phyloP scores from a whole-genome alignment of 352 stramenopile species.

The Pseudoperonospora humuli region DNA sequence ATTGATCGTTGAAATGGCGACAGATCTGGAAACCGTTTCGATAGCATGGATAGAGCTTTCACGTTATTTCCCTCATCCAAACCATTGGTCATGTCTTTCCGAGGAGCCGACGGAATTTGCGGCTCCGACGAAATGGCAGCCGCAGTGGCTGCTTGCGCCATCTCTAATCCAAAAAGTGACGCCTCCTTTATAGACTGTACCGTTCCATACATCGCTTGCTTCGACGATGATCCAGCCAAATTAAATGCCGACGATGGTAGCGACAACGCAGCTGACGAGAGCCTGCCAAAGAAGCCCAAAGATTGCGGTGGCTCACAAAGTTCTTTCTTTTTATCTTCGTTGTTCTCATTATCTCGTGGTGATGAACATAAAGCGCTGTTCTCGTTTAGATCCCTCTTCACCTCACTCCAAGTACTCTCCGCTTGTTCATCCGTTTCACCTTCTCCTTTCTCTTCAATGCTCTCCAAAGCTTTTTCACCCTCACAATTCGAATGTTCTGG shows the following conservation, averaged over 20 bases:
- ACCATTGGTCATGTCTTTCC: slow-evolving; percentile 1
- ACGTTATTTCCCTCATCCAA: slow-evolving; percentile 20
- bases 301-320: slow-evolving; percentile 13
- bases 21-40: slow-evolving; percentile 69
- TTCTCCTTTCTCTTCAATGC: background rate
- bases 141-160: slow-evolving; percentile 54
- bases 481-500: background rate
- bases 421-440: slow-evolving; percentile 2
- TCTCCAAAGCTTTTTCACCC: slow-evolving; percentile 4
- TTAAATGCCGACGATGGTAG: slow-evolving; percentile 59
- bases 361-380: slow-evolving; percentile 4
- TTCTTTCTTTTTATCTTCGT: slow-evolving; percentile 12
- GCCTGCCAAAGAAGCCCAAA: slow-evolving; percentile 52
- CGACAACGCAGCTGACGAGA: slow-evolving; percentile 49
- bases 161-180: slow-evolving; percentile 65
- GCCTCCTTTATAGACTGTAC: slow-evolving; percentile 71
- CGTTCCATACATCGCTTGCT: slow-evolving; percentile 55
- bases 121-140: slow-evolving; percentile 51
- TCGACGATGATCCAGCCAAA: slow-evolving; percentile 52
- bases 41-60: slow-evolving; percentile 59
- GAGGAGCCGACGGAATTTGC: slow-evolving; percentile 15
- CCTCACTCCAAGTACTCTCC: background rate
- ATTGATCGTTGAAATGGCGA: slow-evolving; percentile 61
- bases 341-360: background rate
- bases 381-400: slow-evolving; percentile 2